phyloP scores from a whole-genome alignment of 306 rosid species.

The Vicia faba region DNA sequence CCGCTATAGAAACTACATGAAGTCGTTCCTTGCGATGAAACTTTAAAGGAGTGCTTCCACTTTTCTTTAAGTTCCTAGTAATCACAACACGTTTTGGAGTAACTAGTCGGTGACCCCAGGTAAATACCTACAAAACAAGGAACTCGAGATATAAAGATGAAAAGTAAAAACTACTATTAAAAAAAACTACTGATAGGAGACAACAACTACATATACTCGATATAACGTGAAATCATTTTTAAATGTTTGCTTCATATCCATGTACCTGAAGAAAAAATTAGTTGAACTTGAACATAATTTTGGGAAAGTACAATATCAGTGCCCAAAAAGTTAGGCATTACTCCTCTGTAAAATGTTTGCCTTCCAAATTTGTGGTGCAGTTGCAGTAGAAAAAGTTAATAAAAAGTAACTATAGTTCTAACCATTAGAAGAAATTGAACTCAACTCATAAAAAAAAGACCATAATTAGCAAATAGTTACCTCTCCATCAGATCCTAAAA shows the following conservation, averaged over 20 bases:
- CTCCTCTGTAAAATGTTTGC: constrained; percentile 16
- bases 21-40: constrained; percentile 82
- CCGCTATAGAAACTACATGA: constrained; percentile 73
- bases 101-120: constrained; percentile 98
- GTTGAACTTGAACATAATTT: constrained; percentile 28
- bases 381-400: constrained; percentile 16
- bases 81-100: constrained; percentile 86
- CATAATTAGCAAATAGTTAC: constrained; percentile 47
- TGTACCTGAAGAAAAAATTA: constrained; percentile 1
- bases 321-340: constrained; percentile 32
- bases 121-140: constrained; percentile 69
- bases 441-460: constrained; percentile 25
- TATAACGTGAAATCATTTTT: constrained; percentile 18
- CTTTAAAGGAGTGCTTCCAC: constrained; percentile 74
- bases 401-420: constrained; percentile 23
- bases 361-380: constrained; percentile 12
- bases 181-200: neutral
- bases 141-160: constrained; percentile 23
- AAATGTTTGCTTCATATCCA: constrained; percentile 9
- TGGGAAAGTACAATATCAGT: constrained; percentile 25
- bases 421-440: constrained; percentile 11
- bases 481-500: constrained; percentile 96
- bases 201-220: constrained; percentile 15
- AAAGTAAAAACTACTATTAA: constrained; percentile 12
- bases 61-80: constrained; percentile 82